These are phyloP conservation scores for Penicillium canariense DNA, from an alignment of 495 filamentous ascomycete species.

Conservation along the genomic window DNA sequence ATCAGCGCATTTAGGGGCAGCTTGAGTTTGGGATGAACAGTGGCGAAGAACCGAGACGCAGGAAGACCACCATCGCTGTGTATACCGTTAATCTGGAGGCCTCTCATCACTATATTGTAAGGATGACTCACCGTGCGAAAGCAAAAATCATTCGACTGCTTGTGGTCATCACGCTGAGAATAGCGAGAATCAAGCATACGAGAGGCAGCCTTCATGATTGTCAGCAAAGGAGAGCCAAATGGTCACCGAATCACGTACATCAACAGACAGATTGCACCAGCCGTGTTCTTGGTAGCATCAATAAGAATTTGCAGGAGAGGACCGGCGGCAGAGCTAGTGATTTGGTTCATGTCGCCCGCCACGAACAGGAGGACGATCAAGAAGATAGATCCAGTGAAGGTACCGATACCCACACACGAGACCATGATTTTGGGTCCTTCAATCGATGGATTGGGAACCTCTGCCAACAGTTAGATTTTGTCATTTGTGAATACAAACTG, in stretches of 20 bases:
- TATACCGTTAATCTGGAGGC: neutral
- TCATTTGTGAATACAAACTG: neutral
- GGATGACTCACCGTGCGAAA: conserved; percentile 49
- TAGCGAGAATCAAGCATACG: conserved; percentile 66
- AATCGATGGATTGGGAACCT: conserved; percentile 62
- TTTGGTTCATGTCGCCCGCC: conserved; percentile 50
- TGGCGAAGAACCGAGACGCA: conserved; percentile 57
- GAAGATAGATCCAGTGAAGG: conserved; percentile 64
- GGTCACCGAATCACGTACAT: too few species aligned
- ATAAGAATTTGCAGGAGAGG: conserved; percentile 68
- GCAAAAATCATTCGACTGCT: conserved; percentile 72
- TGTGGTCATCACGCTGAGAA: conserved; percentile 68
- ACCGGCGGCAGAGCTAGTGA: conserved; percentile 57
- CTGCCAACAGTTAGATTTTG: conserved; percentile 23
- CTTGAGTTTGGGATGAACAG: conserved; percentile 58
- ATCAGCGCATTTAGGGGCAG: conserved; percentile 66
- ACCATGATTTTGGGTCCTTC: conserved; percentile 70
- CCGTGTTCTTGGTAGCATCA: conserved; percentile 60
- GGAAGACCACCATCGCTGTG: conserved; percentile 69
- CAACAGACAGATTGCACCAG: conserved; percentile 62
- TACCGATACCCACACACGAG: conserved; percentile 64
- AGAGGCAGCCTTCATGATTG: conserved; percentile 52
- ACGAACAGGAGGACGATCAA: conserved; percentile 62
- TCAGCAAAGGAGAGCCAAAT: too few species aligned
- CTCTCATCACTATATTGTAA: neutral